Evolutionary conservation across 305 asterid genomes (phyloP).

Genomic region (Stenogyne calaminthoides): DNA sequence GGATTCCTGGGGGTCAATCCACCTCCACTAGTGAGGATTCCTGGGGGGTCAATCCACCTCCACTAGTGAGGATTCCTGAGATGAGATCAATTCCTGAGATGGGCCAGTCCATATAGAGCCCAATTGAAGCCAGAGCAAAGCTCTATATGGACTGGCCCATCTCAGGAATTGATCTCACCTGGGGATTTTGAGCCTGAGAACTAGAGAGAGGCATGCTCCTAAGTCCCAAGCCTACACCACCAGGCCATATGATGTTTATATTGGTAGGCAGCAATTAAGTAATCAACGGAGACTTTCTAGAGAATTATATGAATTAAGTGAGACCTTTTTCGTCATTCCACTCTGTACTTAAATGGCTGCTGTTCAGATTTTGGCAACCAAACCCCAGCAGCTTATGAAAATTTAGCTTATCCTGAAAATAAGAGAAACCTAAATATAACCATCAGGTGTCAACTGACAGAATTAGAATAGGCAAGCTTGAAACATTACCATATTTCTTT

Average conservation of each 20-base stretch:
- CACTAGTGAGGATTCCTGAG: too few species aligned
- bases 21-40: too few species aligned
- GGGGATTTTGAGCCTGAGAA: too few species aligned
- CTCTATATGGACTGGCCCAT: too few species aligned
- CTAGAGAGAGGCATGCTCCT: too few species aligned
- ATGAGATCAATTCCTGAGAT: too few species aligned
- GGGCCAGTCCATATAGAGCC: too few species aligned
- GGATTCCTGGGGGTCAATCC: too few species aligned
- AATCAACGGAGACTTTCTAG: slow-evolving; percentile 17
- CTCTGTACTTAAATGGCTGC: slow-evolving; percentile 47
- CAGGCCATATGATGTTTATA: not conserved
- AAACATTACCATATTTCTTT: slow-evolving; percentile 73
- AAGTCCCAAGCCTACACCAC: too few species aligned
- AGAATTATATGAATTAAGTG: slow-evolving; percentile 13
- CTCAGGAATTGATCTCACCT: too few species aligned
- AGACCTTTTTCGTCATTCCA: slow-evolving; percentile 66
- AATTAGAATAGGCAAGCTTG: slow-evolving; percentile 13
- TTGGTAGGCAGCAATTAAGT: not conserved
- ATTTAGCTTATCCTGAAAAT: slow-evolving; percentile 79
- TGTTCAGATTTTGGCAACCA: slow-evolving; percentile 61
- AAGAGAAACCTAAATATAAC: slow-evolving; percentile 28
- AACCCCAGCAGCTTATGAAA: slow-evolving; percentile 89
- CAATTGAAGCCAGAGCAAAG: too few species aligned
- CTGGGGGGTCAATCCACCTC: too few species aligned
- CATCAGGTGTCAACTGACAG: slow-evolving; percentile 18